Evolutionary conservation across 306 rosid species (phyloP), one percentile per base, ranked within the genome.

Genomic region (Rubus parviflorus): DNA sequence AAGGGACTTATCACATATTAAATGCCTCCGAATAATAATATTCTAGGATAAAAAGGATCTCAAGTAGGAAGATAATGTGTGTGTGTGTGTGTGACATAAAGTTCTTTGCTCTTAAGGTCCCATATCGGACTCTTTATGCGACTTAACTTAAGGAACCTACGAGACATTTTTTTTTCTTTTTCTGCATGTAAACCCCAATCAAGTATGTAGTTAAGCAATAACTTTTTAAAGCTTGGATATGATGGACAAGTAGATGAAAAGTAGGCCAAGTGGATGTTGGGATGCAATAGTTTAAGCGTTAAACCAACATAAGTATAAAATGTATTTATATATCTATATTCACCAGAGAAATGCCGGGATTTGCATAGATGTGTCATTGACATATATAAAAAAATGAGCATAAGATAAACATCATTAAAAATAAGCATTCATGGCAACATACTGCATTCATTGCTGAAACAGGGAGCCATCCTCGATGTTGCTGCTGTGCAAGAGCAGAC

Each of bases 371-470:
- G 20, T 20, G 14, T 15, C 20, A 15, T 3, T 5, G 40, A 14
- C 19, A 68, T 22, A 14, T 46, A 22, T 23, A 38, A 3, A 30
- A 17, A 48, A 71, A 1, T 22, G 19, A 20, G 52, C 25, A 68
- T 38, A 54, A 76, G 37, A 11, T 43, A 68, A 71, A 62, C 17
- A 52, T 45, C 40, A 66, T 54, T 70, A n/a, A 20, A 43, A 53
- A 45, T 6, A 54, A 64, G 19, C 13, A 7, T 19, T 10, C 80
- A 38, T 22, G 67, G 45, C 64, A 85, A 85, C 96, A 80, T 91
- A 92, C 99, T 74, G 92, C 99, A 75, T 96, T 81, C 98, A 96
- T 96, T 71, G 99, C 97, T 11, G 99, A 96, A 84, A 96, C 98
- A 80, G 99, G 93, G 10, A 96, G 93, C 99, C 99, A 96, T 19